Percentiles rank a stretch among this genome's conserved stretches.
Conservation (phyloP, 768 basidiomycete genomes). For the Podaxis mareebaensis region DNA sequence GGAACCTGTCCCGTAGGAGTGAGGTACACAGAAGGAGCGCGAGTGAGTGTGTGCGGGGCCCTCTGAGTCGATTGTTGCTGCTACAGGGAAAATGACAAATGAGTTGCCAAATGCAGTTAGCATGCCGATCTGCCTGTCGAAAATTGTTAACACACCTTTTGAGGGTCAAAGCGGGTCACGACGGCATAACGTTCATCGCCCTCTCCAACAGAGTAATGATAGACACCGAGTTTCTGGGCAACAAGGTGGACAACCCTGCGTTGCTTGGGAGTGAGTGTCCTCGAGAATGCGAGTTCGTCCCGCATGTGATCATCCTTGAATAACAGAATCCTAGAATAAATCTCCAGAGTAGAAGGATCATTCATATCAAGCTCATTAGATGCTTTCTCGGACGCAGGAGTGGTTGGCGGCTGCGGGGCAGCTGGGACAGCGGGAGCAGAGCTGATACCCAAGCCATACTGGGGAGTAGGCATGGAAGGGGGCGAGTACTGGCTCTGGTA, state of each 20-base stretch:
- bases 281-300: constrained; percentile 96
- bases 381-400: constrained; percentile 66
- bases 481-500: constrained; percentile 73
- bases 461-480: constrained; percentile 50
- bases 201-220: constrained; percentile 91
- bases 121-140: not conserved
- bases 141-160: constrained; percentile 55
- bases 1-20: constrained; percentile 47
- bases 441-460: constrained; percentile 43
- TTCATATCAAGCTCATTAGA: constrained; percentile 88
- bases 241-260: constrained; percentile 92
- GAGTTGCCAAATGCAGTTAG: constrained; percentile 14
- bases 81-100: constrained; percentile 25
- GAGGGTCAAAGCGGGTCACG: constrained; percentile 87
- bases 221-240: constrained; percentile 94
- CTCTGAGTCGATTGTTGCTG: constrained; percentile 36
- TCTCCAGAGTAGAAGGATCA: constrained; percentile 93
- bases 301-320: constrained; percentile 99
- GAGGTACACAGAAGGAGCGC: constrained; percentile 81
- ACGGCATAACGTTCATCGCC: constrained; percentile 93
- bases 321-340: constrained; percentile 92
- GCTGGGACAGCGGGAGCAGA: constrained; percentile 53
- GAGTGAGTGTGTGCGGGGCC: constrained; percentile 64
- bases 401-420: constrained; percentile 55
- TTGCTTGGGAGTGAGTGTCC: constrained; percentile 81